A percentile compares a stretch with the other conserved stretches of the same genome.
These are phyloP conservation scores for Aspergillus funiculosus DNA, from an alignment of 495 filamentous ascomycete species.

Conservation along the genomic window DNA sequence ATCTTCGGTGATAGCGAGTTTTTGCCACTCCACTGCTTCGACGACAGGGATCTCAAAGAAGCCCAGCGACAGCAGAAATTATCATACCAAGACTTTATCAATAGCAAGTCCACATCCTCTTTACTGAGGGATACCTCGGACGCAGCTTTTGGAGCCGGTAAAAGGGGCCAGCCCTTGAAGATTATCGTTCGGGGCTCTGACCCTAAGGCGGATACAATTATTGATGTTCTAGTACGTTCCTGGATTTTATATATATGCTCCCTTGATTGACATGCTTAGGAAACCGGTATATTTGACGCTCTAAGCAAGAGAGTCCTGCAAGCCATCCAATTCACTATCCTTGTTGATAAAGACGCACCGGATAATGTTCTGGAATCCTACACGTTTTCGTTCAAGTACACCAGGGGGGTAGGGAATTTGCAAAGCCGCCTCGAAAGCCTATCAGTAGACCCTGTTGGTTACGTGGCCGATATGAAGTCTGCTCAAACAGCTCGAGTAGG, in stretches of 20 bases:
- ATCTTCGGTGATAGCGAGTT: constrained; percentile 27
- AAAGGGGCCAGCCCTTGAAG: constrained; percentile 25
- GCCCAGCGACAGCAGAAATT: constrained; percentile 16
- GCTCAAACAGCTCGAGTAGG: constrained; percentile 30
- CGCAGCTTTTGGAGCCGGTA: constrained; percentile 20
- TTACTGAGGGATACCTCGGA: constrained; percentile 1
- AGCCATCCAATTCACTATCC: constrained; percentile 43
- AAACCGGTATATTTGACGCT: constrained; percentile 45
- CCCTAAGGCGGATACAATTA: constrained; percentile 36
- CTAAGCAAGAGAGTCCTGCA: constrained; percentile 33
- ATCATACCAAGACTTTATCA: constrained; percentile 28
- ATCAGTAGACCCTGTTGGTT: constrained; percentile 31
- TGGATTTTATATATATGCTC: neutral
- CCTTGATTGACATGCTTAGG: constrained; percentile 24
- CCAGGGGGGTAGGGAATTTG: constrained; percentile 11
- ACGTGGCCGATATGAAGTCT: constrained; percentile 29
- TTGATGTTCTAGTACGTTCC: constrained; percentile 38
- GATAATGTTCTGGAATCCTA: constrained; percentile 44
- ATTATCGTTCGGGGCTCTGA: constrained; percentile 30
- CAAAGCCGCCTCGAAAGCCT: constrained; percentile 27
- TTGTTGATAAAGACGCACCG: constrained; percentile 31
- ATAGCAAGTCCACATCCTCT: constrained; percentile 2
- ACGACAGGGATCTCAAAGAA: constrained; percentile 26
- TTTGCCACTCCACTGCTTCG: constrained; percentile 28
- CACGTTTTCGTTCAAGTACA: constrained; percentile 47